Evolutionary conservation across 192 early-diverging fungal genomes (phyloP).

Genomic region (Backusella psychrophila): DNA sequence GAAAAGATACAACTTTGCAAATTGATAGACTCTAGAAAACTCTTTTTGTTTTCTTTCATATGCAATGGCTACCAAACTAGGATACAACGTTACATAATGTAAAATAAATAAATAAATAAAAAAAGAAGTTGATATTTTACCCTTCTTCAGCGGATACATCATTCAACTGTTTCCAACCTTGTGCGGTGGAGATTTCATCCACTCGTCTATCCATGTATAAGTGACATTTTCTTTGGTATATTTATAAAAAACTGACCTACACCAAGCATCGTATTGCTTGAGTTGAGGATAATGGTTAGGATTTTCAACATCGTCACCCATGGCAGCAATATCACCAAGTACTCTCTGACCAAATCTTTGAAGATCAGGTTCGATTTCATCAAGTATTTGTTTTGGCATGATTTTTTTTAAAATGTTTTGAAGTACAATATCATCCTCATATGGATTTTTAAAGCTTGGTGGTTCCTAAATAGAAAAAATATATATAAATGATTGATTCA

Average conservation of each 20-base stretch:
- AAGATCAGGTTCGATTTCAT: conserved; percentile 47
- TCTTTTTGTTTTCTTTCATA: conserved; percentile 56
- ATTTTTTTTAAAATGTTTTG: conserved; percentile 45
- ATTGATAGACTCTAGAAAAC: conserved; percentile 58
- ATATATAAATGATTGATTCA: too few species aligned
- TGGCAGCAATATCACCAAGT: conserved; percentile 42
- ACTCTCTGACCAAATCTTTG: conserved; percentile 37
- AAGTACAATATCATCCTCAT: conserved; percentile 46
- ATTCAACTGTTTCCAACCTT: conserved; percentile 64
- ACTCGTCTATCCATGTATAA: conserved; percentile 40
- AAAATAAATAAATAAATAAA: neutral
- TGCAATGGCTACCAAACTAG: conserved; percentile 57
- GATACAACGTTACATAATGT: neutral
- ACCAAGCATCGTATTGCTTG: conserved; percentile 70
- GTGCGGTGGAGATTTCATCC: conserved; percentile 55
- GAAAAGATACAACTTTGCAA: conserved; percentile 66
- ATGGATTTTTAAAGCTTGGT: conserved; percentile 31
- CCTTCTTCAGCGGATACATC: conserved; percentile 60
- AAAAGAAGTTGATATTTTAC: neutral
- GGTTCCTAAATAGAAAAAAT: conserved; percentile 15
- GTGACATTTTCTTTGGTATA: too few species aligned
- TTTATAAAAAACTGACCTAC: conserved; percentile 24
- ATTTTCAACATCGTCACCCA: conserved; percentile 53
- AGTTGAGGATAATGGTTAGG: conserved; percentile 55
- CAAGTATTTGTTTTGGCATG: conserved; percentile 45